phyloP scores from a whole-genome alignment of 2,329 filamentous ascomycete genomes.

The Chaetomiaceae sp. region DNA sequence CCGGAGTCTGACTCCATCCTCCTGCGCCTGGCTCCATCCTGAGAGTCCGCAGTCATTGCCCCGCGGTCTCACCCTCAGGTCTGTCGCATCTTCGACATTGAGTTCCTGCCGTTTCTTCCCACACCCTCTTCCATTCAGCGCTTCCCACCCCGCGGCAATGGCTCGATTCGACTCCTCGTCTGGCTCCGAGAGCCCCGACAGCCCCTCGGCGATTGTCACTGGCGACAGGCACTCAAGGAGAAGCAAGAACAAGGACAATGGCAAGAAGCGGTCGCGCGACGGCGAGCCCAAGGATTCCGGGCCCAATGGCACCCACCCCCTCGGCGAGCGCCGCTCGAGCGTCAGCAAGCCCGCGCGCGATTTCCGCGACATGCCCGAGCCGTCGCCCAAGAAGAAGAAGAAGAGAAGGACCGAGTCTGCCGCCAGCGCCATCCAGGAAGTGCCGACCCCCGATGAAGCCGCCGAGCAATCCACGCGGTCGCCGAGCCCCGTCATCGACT shows the following conservation, averaged over 20 bases:
- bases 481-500: conserved; percentile 56
- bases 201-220: conserved; percentile 24
- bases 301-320: conserved; percentile 13
- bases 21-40: background rate
- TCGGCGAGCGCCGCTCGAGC: conserved; percentile 46
- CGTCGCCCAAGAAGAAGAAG: conserved; percentile 38
- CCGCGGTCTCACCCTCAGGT: background rate
- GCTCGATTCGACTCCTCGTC: conserved; percentile 28
- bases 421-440: conserved; percentile 20
- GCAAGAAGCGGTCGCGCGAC: conserved; percentile 19
- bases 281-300: conserved; percentile 4
- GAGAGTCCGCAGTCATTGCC: conserved; percentile 16
- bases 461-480: conserved; percentile 38
- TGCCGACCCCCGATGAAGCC: conserved; percentile 26
- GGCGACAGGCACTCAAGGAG: conserved; percentile 32
- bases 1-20: conserved; percentile 11
- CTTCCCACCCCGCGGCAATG: conserved; percentile 25
- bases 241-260: conserved; percentile 20
- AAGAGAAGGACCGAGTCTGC: conserved; percentile 28
- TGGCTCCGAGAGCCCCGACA: conserved; percentile 32
- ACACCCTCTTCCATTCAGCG: background rate
- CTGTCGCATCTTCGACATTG: background rate
- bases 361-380: conserved; percentile 49
- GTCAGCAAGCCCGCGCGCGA: conserved; percentile 59
- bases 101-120: background rate